Conservation (phyloP, 1,284 basidiomycete species). For the Ganoderma sinense region DNA sequence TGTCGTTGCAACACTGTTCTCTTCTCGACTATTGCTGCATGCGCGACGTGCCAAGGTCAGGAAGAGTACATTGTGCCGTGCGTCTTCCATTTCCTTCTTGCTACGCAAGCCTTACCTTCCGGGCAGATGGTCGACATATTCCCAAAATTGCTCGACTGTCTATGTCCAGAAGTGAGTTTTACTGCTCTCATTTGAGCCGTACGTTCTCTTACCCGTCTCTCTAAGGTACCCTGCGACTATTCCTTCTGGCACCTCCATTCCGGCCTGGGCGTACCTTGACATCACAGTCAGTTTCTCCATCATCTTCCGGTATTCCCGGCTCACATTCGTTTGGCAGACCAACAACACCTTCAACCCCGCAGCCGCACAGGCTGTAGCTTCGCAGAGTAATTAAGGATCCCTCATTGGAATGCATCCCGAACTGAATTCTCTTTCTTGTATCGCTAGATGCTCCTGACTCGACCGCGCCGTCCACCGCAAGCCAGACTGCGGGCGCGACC, state of each 20-base stretch:
- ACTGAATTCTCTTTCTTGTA: background rate
- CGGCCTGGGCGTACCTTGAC: slow-evolving; percentile 28
- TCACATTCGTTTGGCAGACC: background rate
- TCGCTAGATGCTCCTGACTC: slow-evolving; percentile 15
- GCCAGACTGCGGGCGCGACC: background rate
- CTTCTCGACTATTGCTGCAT: slow-evolving; percentile 22
- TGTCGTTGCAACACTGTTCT: slow-evolving; percentile 27
- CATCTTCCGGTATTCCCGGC: background rate
- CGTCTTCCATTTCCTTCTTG: background rate
- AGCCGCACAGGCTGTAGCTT: slow-evolving; percentile 10
- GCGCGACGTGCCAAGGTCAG: slow-evolving; percentile 25
- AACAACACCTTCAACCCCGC: slow-evolving; percentile 15
- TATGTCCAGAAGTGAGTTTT: slow-evolving; percentile 13
- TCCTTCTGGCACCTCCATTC: slow-evolving; percentile 18
- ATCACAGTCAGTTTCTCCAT: slow-evolving; percentile 13
- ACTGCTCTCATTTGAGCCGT: background rate
- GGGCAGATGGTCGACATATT: slow-evolving; percentile 20
- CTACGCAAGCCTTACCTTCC: background rate
- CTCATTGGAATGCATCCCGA: background rate
- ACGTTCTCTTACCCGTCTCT: background rate
- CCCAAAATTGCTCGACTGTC: slow-evolving; percentile 17
- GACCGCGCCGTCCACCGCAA: slow-evolving; percentile 6
- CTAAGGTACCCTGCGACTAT: slow-evolving; percentile 19
- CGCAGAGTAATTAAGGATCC: background rate
- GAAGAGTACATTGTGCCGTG: slow-evolving; percentile 12